A percentile compares a stretch with the other conserved stretches of the same genome.
Conservation (phyloP, 1,139 yeast species). For the Blastobotrys ciferrii region DNA sequence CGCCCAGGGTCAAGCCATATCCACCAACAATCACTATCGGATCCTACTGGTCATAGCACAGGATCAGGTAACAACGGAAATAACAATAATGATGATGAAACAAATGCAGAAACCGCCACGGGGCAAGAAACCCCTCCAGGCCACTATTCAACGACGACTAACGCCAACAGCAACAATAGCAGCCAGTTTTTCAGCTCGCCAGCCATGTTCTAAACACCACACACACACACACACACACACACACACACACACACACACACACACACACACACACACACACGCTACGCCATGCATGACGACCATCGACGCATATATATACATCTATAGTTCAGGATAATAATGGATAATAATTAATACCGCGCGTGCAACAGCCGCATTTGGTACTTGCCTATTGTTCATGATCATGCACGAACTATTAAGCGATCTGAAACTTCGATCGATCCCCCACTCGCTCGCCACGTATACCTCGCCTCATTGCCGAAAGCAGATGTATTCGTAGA, state of each 20-base stretch:
- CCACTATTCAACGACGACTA: slow-evolving; percentile 3
- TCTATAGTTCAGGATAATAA: background rate
- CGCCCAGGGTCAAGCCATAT: background rate
- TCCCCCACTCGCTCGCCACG: too few relatives aligned
- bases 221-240: too few relatives aligned
- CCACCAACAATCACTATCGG: background rate
- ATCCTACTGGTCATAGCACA: background rate
- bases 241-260: too few relatives aligned
- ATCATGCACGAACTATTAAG: too few relatives aligned
- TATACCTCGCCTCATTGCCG: too few relatives aligned
- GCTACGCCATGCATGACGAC: background rate
- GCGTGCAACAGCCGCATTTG: background rate
- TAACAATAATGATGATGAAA: background rate
- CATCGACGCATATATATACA: slow-evolving; percentile 2
- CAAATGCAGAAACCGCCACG: slow-evolving; percentile 2
- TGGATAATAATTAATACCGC: background rate
- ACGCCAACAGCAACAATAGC: slow-evolving; percentile 3
- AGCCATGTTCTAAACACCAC: slow-evolving; percentile 1
- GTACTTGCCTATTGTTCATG: too few relatives aligned
- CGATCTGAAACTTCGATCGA: background rate
- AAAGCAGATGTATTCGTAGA: too few relatives aligned
- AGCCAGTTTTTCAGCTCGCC: slow-evolving; percentile 7
- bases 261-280: too few relatives aligned
- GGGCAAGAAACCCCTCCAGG: background rate
- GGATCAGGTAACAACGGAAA: background rate